Base-by-base conservation (phyloP, 1,284 basidiomycete species). In the Microbotryomycetes sp. region DNA sequence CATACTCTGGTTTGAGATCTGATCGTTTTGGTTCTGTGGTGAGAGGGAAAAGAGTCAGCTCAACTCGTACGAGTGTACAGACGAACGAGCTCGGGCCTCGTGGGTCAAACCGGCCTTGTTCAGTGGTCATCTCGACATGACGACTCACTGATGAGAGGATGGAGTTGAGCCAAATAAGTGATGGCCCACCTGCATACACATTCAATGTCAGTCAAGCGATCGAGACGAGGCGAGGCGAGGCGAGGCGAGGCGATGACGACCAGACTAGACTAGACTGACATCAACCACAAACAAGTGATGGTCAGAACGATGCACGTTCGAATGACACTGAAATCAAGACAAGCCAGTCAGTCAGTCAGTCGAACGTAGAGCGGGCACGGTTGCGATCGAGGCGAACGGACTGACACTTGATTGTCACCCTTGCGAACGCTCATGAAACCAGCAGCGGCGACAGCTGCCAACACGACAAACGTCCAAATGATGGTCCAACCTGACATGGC, bases 131-230 rank as follows among this genome's bases (percentile, higher is more conserved):
- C n/a, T n/a, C n/a, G n/a, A n/a, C n/a, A n/a, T n/a, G n/a, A n/a
- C n/a, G n/a, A 73, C 79, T 63, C 64, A 93, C 92, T 78, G 73
- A 93, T 85, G 59, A 96, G 80, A 51, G 92, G 92, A 74, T 96
- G 85, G 55, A 94, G 76, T 75, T 96, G 92, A 1, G 89, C 89
- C 73, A 94, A 81, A 75, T 93, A 96, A 6, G 92, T 92, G 73
- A 93, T 84, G 76, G 87, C 87, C 92, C 92, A 96, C 76, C 76
- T 77, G 59, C 22, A 12, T 9, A 1, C n/a, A n/a, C n/a, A 3
- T n/a, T 6, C 1, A 22, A 15, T 30, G n/a, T 0, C 14, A 23
- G 30, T 36, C n/a, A n/a, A 58, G 59, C 30, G 28, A 30, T 9
- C 3, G 29, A 2, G 29, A 30, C 16, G n/a, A 22, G 2, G 19